These are phyloP conservation scores for Alternaria dauci DNA, from an alignment of 2,329 filamentous ascomycete genomes.

Conservation along the genomic window DNA sequence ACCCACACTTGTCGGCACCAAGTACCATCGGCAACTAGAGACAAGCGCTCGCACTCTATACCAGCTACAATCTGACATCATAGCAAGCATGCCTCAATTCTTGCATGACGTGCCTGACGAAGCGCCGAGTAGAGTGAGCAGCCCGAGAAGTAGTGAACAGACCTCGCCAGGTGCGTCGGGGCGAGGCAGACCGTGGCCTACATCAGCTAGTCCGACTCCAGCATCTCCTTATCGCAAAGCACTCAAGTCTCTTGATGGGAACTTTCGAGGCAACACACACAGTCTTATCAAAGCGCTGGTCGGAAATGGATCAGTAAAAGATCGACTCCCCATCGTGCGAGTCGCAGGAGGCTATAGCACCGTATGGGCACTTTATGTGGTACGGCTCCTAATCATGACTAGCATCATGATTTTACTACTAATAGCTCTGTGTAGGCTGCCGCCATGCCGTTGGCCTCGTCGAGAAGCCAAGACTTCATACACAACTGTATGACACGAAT, in stretches of 20 bases:
- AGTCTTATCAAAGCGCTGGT: conserved; percentile 1
- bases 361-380: conserved; percentile 44
- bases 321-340: conserved; percentile 43
- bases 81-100: conserved; percentile 48
- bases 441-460: conserved; percentile 36
- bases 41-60: conserved; percentile 35
- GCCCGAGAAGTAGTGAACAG: not conserved
- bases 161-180: not conserved
- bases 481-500: conserved; percentile 67
- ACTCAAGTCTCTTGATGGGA: conserved; percentile 29
- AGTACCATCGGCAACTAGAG: conserved; percentile 34
- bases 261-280: conserved; percentile 27
- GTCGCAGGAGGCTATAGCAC: conserved; percentile 42
- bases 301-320: conserved; percentile 9
- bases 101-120: conserved; percentile 42
- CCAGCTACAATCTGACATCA: conserved; percentile 41
- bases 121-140: conserved; percentile 4
- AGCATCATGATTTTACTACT: not conserved
- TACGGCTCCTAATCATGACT: not conserved
- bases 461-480: conserved; percentile 35
- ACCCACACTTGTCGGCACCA: conserved; percentile 32
- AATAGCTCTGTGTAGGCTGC: conserved; percentile 24
- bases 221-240: not conserved
- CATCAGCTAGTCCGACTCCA: not conserved
- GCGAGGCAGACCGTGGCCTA: not conserved